Evolutionary conservation across 2,329 filamentous ascomycete species (phyloP).

Genomic region (Penicillium sp.): DNA sequence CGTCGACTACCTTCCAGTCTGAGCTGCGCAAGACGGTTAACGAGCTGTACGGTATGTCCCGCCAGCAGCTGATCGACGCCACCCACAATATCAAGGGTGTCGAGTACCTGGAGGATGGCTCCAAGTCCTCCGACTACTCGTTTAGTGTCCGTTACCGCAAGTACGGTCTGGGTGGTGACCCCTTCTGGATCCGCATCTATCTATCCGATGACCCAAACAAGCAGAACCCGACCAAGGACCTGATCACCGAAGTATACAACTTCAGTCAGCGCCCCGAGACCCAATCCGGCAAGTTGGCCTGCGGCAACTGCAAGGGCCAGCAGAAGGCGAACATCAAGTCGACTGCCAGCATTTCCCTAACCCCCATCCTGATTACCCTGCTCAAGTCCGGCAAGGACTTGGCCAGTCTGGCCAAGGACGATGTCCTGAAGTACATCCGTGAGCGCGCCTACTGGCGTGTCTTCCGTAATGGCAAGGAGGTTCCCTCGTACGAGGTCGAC

Average conservation of each 20-base stretch:
- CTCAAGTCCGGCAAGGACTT: slow-evolving; percentile 3
- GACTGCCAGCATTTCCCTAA: slow-evolving; percentile 8
- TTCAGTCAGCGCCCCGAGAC: slow-evolving; percentile 9
- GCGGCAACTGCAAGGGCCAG: slow-evolving; percentile 9
- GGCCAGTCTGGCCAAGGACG: slow-evolving; percentile 1
- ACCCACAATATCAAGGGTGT: slow-evolving; percentile 2
- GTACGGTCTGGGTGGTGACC: slow-evolving; percentile 9
- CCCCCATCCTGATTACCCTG: slow-evolving; percentile 5
- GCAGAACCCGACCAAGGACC: background rate
- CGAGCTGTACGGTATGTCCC: slow-evolving; percentile 7
- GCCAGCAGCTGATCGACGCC: background rate
- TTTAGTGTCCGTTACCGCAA: slow-evolving; percentile 11
- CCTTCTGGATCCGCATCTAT: slow-evolving; percentile 10
- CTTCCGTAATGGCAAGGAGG: background rate
- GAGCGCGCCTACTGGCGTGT: slow-evolving; percentile 8
- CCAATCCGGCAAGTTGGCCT: background rate
- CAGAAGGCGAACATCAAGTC: slow-evolving; percentile 2
- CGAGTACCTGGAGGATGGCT: background rate
- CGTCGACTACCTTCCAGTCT: background rate
- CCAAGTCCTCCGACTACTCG: slow-evolving; percentile 6
- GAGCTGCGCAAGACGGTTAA: slow-evolving; percentile 3
- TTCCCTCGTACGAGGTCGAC: slow-evolving; percentile 3
- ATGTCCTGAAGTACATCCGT: slow-evolving; percentile 8
- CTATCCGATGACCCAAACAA: slow-evolving; percentile 1
- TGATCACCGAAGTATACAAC: slow-evolving; percentile 12